Evolutionary conservation across 2,329 filamentous ascomycete genomes (phyloP).

Genomic region (Fonsecaea pedrosoi): DNA sequence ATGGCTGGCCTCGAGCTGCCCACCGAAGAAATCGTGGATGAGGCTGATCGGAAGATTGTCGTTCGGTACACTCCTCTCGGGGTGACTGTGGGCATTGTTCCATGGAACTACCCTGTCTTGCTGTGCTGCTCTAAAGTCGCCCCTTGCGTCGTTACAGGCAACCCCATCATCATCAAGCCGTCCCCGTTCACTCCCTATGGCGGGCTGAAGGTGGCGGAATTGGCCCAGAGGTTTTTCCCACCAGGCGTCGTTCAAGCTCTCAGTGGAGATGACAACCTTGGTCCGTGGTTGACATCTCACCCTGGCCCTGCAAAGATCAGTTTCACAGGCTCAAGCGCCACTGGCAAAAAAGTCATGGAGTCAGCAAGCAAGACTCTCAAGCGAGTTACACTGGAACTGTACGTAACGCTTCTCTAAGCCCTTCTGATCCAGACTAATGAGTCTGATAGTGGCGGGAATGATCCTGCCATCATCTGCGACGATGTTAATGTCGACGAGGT

Average conservation of each 20-base stretch:
- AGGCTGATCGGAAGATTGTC: conserved; percentile 43
- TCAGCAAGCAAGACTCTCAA: conserved; percentile 54
- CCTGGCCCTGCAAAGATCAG: conserved; percentile 52
- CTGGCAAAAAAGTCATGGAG: conserved; percentile 50
- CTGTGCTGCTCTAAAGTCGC: conserved; percentile 58
- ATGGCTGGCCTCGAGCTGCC: conserved; percentile 27
- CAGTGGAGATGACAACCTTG: conserved; percentile 65
- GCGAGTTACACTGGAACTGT: conserved; percentile 65
- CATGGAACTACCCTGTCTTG: conserved; percentile 62
- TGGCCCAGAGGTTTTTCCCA: conserved; percentile 64
- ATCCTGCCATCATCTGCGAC: conserved; percentile 67
- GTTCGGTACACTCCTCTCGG: conserved; percentile 48
- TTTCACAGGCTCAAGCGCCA: conserved; percentile 49
- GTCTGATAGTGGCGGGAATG: conserved; percentile 66
- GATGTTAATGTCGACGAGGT: conserved; percentile 72
- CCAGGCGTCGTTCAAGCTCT: conserved; percentile 67
- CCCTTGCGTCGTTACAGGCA: conserved; percentile 59
- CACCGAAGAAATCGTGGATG: conserved; percentile 24
- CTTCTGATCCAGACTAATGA: not conserved
- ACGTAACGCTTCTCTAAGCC: not conserved
- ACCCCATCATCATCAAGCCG: conserved; percentile 64
- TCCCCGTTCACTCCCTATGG: conserved; percentile 62
- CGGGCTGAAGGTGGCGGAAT: conserved; percentile 64
- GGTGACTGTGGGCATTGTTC: conserved; percentile 61
- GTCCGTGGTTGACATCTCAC: conserved; percentile 59